phyloP scores from a whole-genome alignment of 2,329 filamentous ascomycete species.

The Colletotrichum neosansevieriae region DNA sequence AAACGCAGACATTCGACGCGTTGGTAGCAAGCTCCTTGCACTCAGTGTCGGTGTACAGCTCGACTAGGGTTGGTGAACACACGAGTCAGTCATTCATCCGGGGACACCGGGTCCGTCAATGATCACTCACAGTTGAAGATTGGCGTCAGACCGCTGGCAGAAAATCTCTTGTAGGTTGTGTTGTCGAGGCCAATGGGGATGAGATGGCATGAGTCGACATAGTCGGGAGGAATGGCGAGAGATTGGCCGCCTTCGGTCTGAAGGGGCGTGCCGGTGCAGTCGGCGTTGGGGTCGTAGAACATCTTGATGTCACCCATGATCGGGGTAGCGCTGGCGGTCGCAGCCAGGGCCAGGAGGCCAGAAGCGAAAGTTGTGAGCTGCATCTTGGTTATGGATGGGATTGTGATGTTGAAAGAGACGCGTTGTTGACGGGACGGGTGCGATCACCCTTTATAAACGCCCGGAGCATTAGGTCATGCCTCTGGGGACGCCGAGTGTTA shows the following conservation, averaged over 20 bases:
- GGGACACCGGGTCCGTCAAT: fast-evolving
- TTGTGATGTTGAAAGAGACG: not conserved
- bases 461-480: not conserved
- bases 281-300: constrained; percentile 21
- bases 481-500: not conserved
- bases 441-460: not conserved
- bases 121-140: constrained; percentile 16
- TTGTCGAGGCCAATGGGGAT: constrained; percentile 17
- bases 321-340: constrained; percentile 14
- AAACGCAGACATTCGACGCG: constrained; percentile 27
- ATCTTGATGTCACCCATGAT: constrained; percentile 35
- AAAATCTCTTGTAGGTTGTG: constrained; percentile 26
- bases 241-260: constrained; percentile 6
- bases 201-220: not conserved
- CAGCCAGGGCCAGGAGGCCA: constrained; percentile 25
- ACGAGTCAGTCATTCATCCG: not conserved
- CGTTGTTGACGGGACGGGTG: not conserved
- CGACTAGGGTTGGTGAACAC: not conserved
- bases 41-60: constrained; percentile 24
- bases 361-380: constrained; percentile 16
- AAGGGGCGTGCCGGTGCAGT: constrained; percentile 7
- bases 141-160: constrained; percentile 6
- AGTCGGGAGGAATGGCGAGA: constrained; percentile 9
- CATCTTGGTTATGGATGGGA: not conserved
- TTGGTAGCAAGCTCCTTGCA: constrained; percentile 34